These are phyloP conservation scores for Theobroma cacao DNA, from an alignment of 345 rosid genomes.

Conservation along the genomic window DNA sequence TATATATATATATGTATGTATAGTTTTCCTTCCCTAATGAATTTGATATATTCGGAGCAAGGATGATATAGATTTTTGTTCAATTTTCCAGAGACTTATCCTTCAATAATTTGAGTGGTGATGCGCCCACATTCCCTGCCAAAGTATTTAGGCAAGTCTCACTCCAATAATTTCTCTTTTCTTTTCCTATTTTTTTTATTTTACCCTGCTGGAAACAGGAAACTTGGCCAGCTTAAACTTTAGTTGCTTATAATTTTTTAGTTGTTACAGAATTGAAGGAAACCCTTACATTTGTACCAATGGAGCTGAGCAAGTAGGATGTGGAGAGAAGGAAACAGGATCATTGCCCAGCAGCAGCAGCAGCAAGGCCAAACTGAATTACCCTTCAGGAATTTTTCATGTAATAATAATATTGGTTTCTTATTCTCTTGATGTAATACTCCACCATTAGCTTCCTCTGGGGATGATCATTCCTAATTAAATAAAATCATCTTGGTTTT, in stretches of 20 bases:
- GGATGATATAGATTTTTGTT: not conserved
- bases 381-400: not conserved
- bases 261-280: not conserved
- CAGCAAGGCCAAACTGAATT: not conserved
- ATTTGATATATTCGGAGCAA: not conserved
- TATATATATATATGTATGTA: no score
- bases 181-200: no score
- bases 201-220: not conserved
- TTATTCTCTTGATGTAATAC: not conserved
- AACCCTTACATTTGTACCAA: not conserved
- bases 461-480: no score
- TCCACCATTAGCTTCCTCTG: not conserved
- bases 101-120: slow-evolving; percentile 34
- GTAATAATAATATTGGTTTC: not conserved
- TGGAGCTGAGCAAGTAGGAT: not conserved
- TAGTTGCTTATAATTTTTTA: not conserved
- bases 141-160: not conserved
- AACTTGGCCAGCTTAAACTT: not conserved
- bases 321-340: not conserved
- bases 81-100: slow-evolving; percentile 50
- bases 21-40: no score
- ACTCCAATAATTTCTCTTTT: not conserved
- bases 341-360: no score
- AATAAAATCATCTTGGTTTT: no score
- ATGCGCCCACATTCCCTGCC: not conserved